Evolutionary conservation across 2,329 filamentous ascomycete genomes (phyloP).

Genomic region (Leptographium galeiforme): DNA sequence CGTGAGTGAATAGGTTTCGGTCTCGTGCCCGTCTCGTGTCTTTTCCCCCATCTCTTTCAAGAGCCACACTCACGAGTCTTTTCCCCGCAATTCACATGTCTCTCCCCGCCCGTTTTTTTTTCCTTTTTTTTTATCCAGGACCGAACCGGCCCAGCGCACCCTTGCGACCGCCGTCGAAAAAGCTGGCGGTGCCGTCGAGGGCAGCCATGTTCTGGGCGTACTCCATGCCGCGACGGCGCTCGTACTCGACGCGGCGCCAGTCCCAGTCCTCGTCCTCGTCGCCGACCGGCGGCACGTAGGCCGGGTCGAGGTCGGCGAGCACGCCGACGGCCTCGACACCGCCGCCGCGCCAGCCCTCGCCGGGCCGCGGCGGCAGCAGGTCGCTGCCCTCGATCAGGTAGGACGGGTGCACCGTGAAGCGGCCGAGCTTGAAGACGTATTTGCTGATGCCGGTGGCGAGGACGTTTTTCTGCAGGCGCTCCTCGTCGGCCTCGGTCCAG

Average conservation of each 20-base stretch:
- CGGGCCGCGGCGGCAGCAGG: constrained; percentile 61
- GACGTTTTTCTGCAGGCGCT: constrained; percentile 47
- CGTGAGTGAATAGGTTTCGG: too few species aligned
- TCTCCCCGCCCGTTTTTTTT: too few species aligned
- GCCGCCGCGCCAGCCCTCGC: constrained; percentile 40
- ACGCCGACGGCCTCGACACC: constrained; percentile 22
- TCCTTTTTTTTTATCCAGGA: constrained; percentile 10
- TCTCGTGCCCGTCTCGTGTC: too few species aligned
- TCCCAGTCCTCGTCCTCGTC: constrained; percentile 34
- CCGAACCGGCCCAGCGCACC: constrained; percentile 36
- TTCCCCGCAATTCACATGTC: not conserved
- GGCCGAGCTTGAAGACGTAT: constrained; percentile 71
- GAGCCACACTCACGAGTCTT: too few species aligned
- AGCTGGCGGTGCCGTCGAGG: constrained; percentile 37
- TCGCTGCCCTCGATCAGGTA: constrained; percentile 57
- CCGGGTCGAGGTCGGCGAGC: constrained; percentile 23
- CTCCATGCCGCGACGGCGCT: constrained; percentile 41
- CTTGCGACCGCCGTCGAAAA: constrained; percentile 39
- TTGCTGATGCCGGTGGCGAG: constrained; percentile 63
- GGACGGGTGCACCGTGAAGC: constrained; percentile 75
- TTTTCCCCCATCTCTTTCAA: not conserved
- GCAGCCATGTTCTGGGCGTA: constrained; percentile 42
- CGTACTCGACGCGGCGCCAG: constrained; percentile 43
- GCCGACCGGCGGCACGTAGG: constrained; percentile 22
- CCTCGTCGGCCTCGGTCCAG: constrained; percentile 14